These are phyloP conservation scores for Golubevia pallescens DNA, from an alignment of 1,284 basidiomycete species.

Conservation along the genomic window DNA sequence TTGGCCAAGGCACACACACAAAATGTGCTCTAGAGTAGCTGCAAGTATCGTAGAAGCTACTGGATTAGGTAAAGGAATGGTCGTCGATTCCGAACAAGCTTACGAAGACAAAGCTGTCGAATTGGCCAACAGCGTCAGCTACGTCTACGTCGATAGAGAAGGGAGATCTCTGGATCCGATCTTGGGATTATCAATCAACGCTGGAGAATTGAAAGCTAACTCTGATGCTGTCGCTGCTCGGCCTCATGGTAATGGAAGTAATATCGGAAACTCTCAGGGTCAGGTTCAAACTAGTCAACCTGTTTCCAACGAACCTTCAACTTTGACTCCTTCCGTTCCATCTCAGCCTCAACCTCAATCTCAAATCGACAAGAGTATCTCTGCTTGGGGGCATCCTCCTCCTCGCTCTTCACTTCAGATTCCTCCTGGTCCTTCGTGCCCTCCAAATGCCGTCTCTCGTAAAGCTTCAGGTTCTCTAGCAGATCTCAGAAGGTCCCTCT, in stretches of 20 bases:
- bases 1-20: constrained; percentile 70
- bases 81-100: constrained; percentile 68
- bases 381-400: constrained; percentile 4
- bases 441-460: constrained; percentile 25
- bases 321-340: no score
- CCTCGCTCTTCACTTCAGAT: constrained; percentile 20
- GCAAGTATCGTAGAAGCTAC: constrained; percentile 72
- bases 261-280: not conserved
- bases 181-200: not conserved
- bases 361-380: not conserved
- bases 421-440: constrained; percentile 13
- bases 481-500: constrained; percentile 30
- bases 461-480: constrained; percentile 23
- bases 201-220: not conserved
- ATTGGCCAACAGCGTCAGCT: constrained; percentile 67
- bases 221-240: not conserved
- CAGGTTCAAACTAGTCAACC: no score
- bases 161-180: not conserved
- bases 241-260: not conserved
- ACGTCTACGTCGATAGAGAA: constrained; percentile 18
- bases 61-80: constrained; percentile 70
- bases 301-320: no score
- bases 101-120: constrained; percentile 71
- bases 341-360: not conserved
- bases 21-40: constrained; percentile 73